A percentile compares a stretch with the other conserved stretches of the same genome.
Evolutionary conservation across 2,329 filamentous ascomycete genomes (phyloP).

Genomic region (Ophiostoma australiae): DNA sequence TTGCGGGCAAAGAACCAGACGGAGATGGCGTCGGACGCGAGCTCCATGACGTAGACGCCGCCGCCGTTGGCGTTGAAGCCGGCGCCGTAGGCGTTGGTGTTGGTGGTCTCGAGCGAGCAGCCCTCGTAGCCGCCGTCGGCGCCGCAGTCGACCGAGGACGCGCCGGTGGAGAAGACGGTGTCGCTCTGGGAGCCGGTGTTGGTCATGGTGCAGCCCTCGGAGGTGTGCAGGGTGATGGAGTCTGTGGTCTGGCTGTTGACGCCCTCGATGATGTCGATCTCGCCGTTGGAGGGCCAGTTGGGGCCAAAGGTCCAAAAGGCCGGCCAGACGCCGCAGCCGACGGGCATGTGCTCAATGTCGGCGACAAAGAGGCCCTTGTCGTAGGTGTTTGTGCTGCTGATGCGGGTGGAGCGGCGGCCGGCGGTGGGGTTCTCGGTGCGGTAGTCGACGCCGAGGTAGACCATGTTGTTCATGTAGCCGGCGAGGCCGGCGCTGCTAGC

Average conservation of each 20-base stretch:
- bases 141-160: constrained; percentile 33
- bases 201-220: constrained; percentile 53
- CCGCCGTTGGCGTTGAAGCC: constrained; percentile 67
- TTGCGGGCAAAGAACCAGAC: constrained; percentile 77
- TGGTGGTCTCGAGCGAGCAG: constrained; percentile 52
- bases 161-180: constrained; percentile 41
- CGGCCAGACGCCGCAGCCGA: constrained; percentile 70
- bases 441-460: constrained; percentile 68
- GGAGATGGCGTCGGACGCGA: constrained; percentile 65
- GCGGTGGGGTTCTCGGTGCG: constrained; percentile 49
- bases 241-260: constrained; percentile 60
- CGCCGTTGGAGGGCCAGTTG: constrained; percentile 65
- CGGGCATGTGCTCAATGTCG: constrained; percentile 74
- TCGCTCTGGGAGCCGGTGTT: constrained; percentile 45
- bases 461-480: constrained; percentile 47
- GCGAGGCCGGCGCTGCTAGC: constrained; percentile 57
- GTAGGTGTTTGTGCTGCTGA: constrained; percentile 63
- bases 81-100: constrained; percentile 56
- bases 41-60: constrained; percentile 70
- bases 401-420: constrained; percentile 66
- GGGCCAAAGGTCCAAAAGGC: constrained; percentile 65
- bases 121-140: constrained; percentile 45
- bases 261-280: constrained; percentile 78
- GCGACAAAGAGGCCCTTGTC: constrained; percentile 65
- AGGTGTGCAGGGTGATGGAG: constrained; percentile 64